Base-by-base conservation (phyloP, 768 basidiomycete species). In the Mrakia hoshinonis region DNA sequence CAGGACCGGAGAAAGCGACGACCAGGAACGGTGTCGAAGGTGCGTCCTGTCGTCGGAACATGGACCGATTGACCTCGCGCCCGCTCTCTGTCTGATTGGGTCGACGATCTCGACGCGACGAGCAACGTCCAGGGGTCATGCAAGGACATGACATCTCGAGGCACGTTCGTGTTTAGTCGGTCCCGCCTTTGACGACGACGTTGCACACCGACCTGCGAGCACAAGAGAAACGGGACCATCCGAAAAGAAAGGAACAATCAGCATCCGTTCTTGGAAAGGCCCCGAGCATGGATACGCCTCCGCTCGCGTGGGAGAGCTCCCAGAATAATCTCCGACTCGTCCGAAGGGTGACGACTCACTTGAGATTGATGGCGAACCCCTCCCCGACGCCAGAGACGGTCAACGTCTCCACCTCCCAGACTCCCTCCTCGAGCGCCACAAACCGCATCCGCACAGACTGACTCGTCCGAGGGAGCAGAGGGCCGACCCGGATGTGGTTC, bases 391-490 rank as follows among this genome's bases (percentile, higher is more conserved):
- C 91, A 0, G 86, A 88, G 65, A 93, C 80, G 0, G 86, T 86
- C 65, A 92, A 80, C 6, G 84, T 83, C 73, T 89, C 86, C 64
- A 93, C 84, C 2, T 87, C 82, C 76, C 92, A 90, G 2, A 92
- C 86, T 3, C 91, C 91, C 24, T 90, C 87, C 10, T 85, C 83
- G 61, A 93, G 81, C 3, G 91, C 90, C 58, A 93, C 80, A 75
- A 92, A 92, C 72, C 88, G 85, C 87, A 93, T 91, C 49, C 89
- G 82, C 31, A 92, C 89, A 24, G 89, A 90, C 78, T 92, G 91
- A 77, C 90, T 91, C 0, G 89, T 87, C 13, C 74, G 76, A 15
- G 79, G 79, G 29, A 77, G 52, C 2, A 79, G 74, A 3, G 79
- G 79, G 46, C 79, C 79, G 68, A 78, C 76, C 1, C 79, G 72